Percentiles rank a stretch among this genome's conserved stretches.
phyloP scores from a whole-genome alignment of 129 eudicot genomes.

The Flaveria brownii region DNA sequence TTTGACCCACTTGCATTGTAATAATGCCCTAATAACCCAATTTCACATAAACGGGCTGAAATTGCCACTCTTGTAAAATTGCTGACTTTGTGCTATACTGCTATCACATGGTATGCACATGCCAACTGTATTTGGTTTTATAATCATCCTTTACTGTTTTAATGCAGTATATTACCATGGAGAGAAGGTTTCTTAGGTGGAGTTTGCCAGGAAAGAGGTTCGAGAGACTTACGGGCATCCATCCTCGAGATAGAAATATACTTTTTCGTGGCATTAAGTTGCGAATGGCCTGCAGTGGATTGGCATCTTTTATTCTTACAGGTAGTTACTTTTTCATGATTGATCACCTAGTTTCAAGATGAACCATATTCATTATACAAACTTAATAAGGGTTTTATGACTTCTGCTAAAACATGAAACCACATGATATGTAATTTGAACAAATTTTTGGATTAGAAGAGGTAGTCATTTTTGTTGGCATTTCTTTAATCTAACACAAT shows the following conservation, averaged over 20 bases:
- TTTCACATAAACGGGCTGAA: not conserved
- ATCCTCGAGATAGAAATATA: conserved; percentile 83
- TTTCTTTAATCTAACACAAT: not conserved
- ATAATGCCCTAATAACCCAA: not conserved
- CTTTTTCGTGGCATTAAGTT: conserved; percentile 70
- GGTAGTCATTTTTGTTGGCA: not conserved
- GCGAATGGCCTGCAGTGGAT: conserved; percentile 90
- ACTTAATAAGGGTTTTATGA: conserved; percentile 23
- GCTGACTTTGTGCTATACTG: not conserved
- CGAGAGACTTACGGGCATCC: conserved; percentile 84
- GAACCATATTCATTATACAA: conserved; percentile 9
- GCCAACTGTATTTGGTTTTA: not conserved
- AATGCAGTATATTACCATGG: conserved; percentile 76
- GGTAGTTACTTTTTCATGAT: conserved; percentile 67
- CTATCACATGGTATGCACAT: not conserved
- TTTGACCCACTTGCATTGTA: not conserved
- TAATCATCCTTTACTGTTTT: not conserved
- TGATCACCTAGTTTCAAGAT: conserved; percentile 53
- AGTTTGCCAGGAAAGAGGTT: conserved; percentile 74
- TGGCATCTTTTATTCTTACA: conserved; percentile 67
- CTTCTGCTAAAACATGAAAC: conserved; percentile 23
- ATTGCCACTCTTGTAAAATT: not conserved
- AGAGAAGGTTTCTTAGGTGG: conserved; percentile 81
- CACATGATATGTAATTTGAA: conserved; percentile 27
- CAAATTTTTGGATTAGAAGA: conserved; percentile 8